These are phyloP conservation scores for Dictyostelium intermedium DNA, from an alignment of 78 protist genomes.

Conservation along the genomic window DNA sequence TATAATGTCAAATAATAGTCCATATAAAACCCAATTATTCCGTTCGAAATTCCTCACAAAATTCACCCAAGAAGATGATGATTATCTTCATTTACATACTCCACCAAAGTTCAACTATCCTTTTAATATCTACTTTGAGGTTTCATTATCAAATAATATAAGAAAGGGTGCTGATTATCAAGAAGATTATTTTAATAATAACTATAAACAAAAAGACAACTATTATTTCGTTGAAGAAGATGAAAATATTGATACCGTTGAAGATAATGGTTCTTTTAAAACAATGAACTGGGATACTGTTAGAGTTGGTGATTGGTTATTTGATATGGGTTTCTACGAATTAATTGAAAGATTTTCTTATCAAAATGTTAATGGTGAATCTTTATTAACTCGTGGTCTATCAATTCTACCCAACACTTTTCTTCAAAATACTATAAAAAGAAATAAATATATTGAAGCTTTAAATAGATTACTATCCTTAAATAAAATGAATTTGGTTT, in stretches of 20 bases:
- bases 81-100: not conserved
- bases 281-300: not conserved
- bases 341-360: not conserved
- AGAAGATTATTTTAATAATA: not conserved
- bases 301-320: constrained; percentile 2
- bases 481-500: not conserved
- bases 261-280: not conserved
- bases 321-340: not conserved
- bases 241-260: not conserved
- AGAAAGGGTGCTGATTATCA: not conserved
- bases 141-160: not conserved
- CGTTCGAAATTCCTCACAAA: not conserved
- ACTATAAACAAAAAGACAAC: not conserved
- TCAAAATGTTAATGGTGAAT: not conserved
- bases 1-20: not conserved
- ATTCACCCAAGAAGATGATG: not conserved
- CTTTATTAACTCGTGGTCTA: not conserved
- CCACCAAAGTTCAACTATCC: not conserved
- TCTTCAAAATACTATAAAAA: not conserved
- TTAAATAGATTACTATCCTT: not conserved
- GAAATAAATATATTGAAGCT: not conserved
- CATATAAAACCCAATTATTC: not conserved
- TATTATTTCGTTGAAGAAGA: not conserved
- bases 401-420: not conserved
- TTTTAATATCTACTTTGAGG: not conserved